Evolutionary conservation across 768 basidiomycete species (phyloP), one percentile per base, ranked within the genome.

Genomic region (Stropharia rugosoannulata): DNA sequence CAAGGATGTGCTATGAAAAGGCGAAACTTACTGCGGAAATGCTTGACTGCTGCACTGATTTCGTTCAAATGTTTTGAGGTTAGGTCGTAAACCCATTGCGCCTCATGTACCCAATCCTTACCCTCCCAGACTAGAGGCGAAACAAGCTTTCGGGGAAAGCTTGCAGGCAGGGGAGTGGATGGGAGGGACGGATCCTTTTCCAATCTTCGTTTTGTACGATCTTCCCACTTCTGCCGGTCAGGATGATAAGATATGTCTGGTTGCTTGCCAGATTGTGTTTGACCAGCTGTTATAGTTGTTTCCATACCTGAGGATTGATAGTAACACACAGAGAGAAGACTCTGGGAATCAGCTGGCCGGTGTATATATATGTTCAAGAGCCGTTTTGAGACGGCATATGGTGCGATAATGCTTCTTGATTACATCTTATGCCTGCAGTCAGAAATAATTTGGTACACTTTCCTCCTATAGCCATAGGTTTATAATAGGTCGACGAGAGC

Each of bases 71-170:
- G 66, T 5, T 55, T 62, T 1, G 57, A 22, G 15, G 57, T 68
- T 12, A 77, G 65, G 1, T 68, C 63, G 55, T 71, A 74, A 4
- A 74, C 75, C 74, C 75, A 77, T 56, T 75, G 67, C 35, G 68
- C 68, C 51, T 75, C 73, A 41, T 68, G 66, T 22, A 66, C 68
- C 70, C 71, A 78, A 53, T 78, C 75, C 19, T 70, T 72, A 2
- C 76, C 74, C 63, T 78, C 73, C 76, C 76, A 78, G 16, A 75
- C 76, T 8, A 76, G 63, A 0, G 73, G 70, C 1, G 72, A 73
- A 6, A 70, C 61, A 10, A 75, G 49, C 43, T 68, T 70, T 38
- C 54, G 54, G 0, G 76, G 76, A 54, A 74, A 78, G 0, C 76
- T 73, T 15, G 59, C 57, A 2, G 75, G 75, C 3, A 78, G 57